phyloP scores from a whole-genome alignment of 805 yeast genomes.

The Zygotorulaspora sp. region DNA sequence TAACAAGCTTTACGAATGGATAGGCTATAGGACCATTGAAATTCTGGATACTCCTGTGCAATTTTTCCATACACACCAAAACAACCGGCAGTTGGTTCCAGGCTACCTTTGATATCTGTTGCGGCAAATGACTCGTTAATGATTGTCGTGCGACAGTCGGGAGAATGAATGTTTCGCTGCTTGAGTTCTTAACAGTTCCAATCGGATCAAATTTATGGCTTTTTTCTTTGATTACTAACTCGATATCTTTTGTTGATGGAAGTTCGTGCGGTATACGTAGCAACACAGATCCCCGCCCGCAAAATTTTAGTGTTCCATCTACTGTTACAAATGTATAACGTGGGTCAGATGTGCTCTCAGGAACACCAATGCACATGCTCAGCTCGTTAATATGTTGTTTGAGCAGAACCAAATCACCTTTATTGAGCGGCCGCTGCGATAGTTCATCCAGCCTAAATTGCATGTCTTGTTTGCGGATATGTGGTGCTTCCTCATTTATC shows the following conservation, averaged over 20 bases:
- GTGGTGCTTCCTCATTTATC: background rate
- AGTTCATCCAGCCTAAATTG: constrained; percentile 8
- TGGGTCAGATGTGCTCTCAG: constrained; percentile 45
- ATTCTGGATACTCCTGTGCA: constrained; percentile 45
- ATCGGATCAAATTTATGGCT: constrained; percentile 29
- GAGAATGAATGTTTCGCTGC: constrained; percentile 29
- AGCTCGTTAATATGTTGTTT: constrained; percentile 43
- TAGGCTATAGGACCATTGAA: constrained; percentile 39
- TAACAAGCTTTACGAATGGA: constrained; percentile 37
- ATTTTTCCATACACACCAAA: constrained; percentile 41
- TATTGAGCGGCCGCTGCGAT: constrained; percentile 28
- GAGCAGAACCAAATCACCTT: constrained; percentile 64
- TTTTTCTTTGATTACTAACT: constrained; percentile 19
- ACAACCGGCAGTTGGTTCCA: constrained; percentile 39
- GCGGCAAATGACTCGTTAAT: constrained; percentile 34
- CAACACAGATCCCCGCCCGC: constrained; percentile 42
- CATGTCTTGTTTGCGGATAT: constrained; percentile 1
- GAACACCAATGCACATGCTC: constrained; percentile 52
- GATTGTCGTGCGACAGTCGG: constrained; percentile 35
- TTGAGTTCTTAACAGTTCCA: constrained; percentile 29
- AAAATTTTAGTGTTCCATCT: constrained; percentile 53
- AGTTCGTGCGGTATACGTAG: constrained; percentile 48
- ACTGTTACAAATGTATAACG: constrained; percentile 53
- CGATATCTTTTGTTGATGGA: constrained; percentile 14
- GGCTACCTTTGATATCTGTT: constrained; percentile 39